Evolutionary conservation across 345 rosid species (phyloP).

Genomic region (Lenwebbia sp.): DNA sequence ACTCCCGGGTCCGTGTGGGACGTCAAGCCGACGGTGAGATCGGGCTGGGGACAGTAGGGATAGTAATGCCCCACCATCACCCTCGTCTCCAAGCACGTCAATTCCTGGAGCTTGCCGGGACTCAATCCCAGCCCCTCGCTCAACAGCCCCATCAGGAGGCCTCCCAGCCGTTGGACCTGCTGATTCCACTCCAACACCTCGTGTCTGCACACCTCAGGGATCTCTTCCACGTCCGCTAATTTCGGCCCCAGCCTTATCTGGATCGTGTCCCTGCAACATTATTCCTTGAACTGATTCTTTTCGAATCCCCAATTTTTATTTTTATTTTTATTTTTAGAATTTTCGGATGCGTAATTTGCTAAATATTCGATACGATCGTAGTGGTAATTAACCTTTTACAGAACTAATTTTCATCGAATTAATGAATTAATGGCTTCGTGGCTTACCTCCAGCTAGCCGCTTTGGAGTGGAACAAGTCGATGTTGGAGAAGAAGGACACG

Average conservation of each 20-base stretch:
- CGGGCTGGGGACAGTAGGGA: slow-evolving; percentile 48
- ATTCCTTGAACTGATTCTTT: neutral
- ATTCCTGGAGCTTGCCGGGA: slow-evolving; percentile 16
- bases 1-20: slow-evolving; percentile 44
- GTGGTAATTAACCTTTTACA: neutral
- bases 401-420: neutral
- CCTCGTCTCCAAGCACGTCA: slow-evolving; percentile 23
- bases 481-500: slow-evolving; percentile 25
- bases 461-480: slow-evolving; percentile 33
- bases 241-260: slow-evolving; percentile 21
- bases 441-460: slow-evolving; percentile 52
- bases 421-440: neutral
- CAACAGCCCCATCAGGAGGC: slow-evolving; percentile 26
- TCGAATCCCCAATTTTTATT: neutral
- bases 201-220: slow-evolving; percentile 35
- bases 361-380: neutral
- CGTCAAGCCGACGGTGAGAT: slow-evolving; percentile 31
- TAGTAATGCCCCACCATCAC: slow-evolving; percentile 37
- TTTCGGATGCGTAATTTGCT: neutral
- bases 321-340: no score
- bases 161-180: slow-evolving; percentile 15
- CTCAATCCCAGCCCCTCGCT: slow-evolving; percentile 40
- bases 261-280: slow-evolving; percentile 30
- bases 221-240: slow-evolving; percentile 1
- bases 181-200: slow-evolving; percentile 31